Base-by-base conservation (phyloP, 192 early-diverging fungal species). In the Funneliformis mosseae region DNA sequence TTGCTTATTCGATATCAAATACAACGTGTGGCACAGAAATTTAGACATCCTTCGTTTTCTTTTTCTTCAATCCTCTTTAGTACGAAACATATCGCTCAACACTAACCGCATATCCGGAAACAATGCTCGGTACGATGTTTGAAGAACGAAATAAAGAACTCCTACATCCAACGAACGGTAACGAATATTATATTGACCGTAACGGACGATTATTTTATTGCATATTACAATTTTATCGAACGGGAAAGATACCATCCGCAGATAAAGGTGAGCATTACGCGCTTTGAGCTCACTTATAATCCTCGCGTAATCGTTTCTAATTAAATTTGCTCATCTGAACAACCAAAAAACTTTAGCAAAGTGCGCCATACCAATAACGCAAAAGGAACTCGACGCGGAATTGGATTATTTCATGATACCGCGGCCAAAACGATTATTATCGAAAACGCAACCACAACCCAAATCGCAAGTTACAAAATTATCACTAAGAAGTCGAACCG, bases 331-430 rank as follows among this genome's bases (percentile, higher is more conserved):
- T 21, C 42, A n/a, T 23, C 42, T 43, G 12, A 21, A 21, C 21
- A 43, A n/a, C 39, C 42, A 18, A 4, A 21, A 38, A 38, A 4
- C 25, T 25, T 64, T 64, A 76, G 75, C 42, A 33, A 77, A 63
- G 25, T 42, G 21, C 12, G 4, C 50, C 3, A 43, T 77, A 77
- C 75, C 75, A 9, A 63, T 77, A 43, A 63, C 75, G 14, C 55
- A 77, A 63, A 21, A 77, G 63, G 46, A 77, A 77, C 23, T 77
- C n/a, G 60, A 77, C 10, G 75, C 28, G 10, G 75, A 77, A 63
- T 33, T 77, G 3, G 75, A 77, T 63, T 77, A 42, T 63, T 77
- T 77, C 46, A 77, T 63, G 75, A 77, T 77, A 62, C 75, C 75
- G 2, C 55, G 75, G 23, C 18, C 38, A 33, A 74, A 74, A 74